Conservation (phyloP, 2,329 filamentous ascomycete genomes). For the Phaeoacremonium minimum region DNA sequence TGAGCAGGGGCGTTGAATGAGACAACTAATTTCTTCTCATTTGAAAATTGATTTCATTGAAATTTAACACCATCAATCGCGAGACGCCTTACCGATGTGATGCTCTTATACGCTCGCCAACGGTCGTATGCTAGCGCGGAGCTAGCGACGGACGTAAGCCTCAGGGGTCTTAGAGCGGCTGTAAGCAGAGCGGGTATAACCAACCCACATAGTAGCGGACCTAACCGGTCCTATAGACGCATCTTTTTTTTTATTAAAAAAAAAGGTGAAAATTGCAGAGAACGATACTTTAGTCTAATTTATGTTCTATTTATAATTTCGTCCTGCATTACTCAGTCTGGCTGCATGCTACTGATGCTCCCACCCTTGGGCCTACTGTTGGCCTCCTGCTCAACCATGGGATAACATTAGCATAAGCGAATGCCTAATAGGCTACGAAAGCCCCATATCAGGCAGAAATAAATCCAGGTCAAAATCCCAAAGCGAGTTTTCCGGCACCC, state of each 20-base stretch:
- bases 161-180: too few relatives aligned
- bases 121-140: background rate
- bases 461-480: constrained; percentile 20
- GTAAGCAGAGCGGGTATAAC: too few relatives aligned
- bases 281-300: background rate
- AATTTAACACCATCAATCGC: background rate
- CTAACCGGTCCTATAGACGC: too few relatives aligned
- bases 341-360: too few relatives aligned
- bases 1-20: background rate
- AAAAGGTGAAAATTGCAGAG: too few relatives aligned
- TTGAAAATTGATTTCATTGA: background rate
- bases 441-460: constrained; percentile 15
- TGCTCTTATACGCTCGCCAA: background rate
- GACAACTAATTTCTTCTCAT: background rate
- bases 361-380: background rate
- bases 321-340: background rate
- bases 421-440: background rate
- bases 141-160: too few relatives aligned
- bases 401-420: background rate
- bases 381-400: background rate
- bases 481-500: constrained; percentile 13
- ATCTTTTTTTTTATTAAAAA: too few relatives aligned
- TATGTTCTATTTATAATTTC: background rate
- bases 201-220: too few relatives aligned
- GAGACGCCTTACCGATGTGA: background rate